Evolutionary conservation across 2,329 filamentous ascomycete species (phyloP), one percentile per base, ranked within the genome.

Genomic region (Lecanosticta acicola): DNA sequence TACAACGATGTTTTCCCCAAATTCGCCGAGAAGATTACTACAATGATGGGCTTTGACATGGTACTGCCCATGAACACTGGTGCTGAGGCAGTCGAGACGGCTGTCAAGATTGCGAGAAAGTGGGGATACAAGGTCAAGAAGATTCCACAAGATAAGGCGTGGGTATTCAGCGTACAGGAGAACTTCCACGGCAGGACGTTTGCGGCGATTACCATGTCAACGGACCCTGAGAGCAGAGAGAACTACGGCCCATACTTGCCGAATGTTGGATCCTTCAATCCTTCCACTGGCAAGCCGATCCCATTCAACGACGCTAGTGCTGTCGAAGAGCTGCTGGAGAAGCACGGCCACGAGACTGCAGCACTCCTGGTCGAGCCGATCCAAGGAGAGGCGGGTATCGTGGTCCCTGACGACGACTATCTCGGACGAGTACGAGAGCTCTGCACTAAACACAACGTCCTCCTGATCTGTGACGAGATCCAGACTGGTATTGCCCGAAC

Each of bases 131-230:
- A 95, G 73, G 82, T 87, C 66, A 96, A 97, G 78, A 83, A 84
- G 17, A 91, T 97, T 52, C 83, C 87, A 4, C 75, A 87, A 66
- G 83, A 85, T 64, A 81, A 93, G 74, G 91, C 91, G 7, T 68
- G 93, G 54, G 79, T 97, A 32, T 85, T 97, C 66, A 84, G 83
- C 57, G 90, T 85, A 32, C 74, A 83, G 43, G 87, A 95, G 71
- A 97, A 96, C 75, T 98, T 97, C 73, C 91, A 98, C 71, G 91
- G 91, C 57, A 80, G 91, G 60, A 97, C 93, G 82, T 95, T 98
- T 75, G 87, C 87, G 14, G 93, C 93, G 39, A 90, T 98, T 57
- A 94, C 91, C 43, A 83, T 98, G 71, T 97, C 91, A 14, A 89
- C 87, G 20, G 93, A 98, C 66, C 87, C 90, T 24, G 93, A 98